phyloP scores from a whole-genome alignment of 176 grass and related monocot genomes.

The Musa schizocarpa region DNA sequence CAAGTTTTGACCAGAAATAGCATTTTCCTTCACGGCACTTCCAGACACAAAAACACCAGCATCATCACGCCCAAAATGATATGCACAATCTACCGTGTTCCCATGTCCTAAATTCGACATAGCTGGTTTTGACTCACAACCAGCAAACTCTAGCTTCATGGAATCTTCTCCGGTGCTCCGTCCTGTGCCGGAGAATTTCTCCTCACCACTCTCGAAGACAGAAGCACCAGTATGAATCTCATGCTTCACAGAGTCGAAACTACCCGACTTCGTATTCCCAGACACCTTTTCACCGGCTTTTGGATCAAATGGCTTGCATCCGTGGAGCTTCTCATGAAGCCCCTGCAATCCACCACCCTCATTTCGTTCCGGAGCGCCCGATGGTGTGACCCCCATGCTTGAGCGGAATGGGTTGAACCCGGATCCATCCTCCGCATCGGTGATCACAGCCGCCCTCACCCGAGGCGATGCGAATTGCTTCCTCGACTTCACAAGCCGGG shows the following conservation, averaged over 20 bases:
- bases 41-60: background rate
- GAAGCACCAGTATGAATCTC: background rate
- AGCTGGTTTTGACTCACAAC: background rate
- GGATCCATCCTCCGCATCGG: background rate
- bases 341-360: background rate
- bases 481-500: conserved; percentile 12
- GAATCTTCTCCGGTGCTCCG: background rate
- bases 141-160: background rate
- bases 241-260: background rate
- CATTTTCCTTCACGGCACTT: background rate
- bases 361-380: background rate
- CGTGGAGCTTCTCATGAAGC: background rate
- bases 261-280: background rate
- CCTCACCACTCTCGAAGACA: background rate
- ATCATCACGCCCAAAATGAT: background rate
- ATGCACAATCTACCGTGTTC: background rate
- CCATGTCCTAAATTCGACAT: background rate
- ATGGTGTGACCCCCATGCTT: background rate
- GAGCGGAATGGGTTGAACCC: conserved; percentile 14
- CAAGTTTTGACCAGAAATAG: background rate
- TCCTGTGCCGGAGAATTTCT: background rate
- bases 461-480: conserved; percentile 6
- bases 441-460: conserved; percentile 1
- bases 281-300: background rate
- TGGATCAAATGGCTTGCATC: background rate